Percentiles rank a stretch among this genome's conserved stretches.
Conservation (phyloP, 208 protist genomes). For the Leptomonas pyrrhocoris region DNA sequence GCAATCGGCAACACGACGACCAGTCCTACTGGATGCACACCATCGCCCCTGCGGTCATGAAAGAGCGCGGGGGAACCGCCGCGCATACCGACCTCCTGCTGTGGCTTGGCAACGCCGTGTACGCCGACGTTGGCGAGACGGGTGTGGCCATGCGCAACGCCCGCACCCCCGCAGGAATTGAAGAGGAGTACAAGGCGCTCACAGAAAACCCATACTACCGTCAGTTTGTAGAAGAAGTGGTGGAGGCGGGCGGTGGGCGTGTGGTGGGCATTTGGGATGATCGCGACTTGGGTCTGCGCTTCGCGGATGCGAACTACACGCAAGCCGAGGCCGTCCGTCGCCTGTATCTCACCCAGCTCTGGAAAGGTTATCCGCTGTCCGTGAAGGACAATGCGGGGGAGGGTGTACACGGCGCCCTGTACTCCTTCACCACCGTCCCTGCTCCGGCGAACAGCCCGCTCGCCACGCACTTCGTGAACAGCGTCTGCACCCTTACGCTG, state of each 20-base stretch:
- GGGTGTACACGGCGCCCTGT: slow-evolving; percentile 18
- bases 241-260: slow-evolving; percentile 8
- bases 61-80: neutral
- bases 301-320: slow-evolving; percentile 40
- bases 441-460: slow-evolving; percentile 24
- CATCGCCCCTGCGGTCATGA: slow-evolving; percentile 27
- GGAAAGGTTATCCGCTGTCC: slow-evolving; percentile 12
- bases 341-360: slow-evolving; percentile 52
- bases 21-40: slow-evolving; percentile 63
- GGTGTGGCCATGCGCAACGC: slow-evolving; percentile 22
- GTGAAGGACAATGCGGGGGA: slow-evolving; percentile 21
- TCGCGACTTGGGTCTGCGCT: slow-evolving; percentile 76
- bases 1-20: slow-evolving; percentile 60
- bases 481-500: slow-evolving; percentile 46
- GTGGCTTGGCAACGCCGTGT: slow-evolving; percentile 80
- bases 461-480: slow-evolving; percentile 35
- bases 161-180: slow-evolving; percentile 12
- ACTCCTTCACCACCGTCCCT: slow-evolving; percentile 43
- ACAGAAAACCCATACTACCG: slow-evolving; percentile 35
- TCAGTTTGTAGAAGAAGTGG: slow-evolving; percentile 27
- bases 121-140: slow-evolving; percentile 50
- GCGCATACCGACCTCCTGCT: slow-evolving; percentile 60
- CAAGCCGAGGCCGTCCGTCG: slow-evolving; percentile 45
- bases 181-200: slow-evolving; percentile 30
- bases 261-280: slow-evolving; percentile 81